Base-by-base conservation (phyloP, 805 yeast genomes). In the Candida peoriensis region DNA sequence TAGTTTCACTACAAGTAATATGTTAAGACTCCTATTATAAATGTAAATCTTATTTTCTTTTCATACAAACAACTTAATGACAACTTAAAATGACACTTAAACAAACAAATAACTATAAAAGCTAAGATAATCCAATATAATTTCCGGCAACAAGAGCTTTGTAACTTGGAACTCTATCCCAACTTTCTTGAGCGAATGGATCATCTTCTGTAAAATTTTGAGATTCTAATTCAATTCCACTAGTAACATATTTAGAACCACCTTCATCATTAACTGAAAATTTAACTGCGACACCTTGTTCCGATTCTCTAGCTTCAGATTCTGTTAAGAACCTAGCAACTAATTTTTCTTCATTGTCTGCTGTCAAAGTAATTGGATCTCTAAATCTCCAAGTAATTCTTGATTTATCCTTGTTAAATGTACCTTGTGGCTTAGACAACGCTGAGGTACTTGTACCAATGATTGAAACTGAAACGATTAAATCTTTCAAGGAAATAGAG, bases 361-460 rank as follows among this genome's bases (percentile, higher is more conserved):
- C 32, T 19, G 47, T 47, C 16, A 76, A 48, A 4, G 47, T 52
- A 9, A 72, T 48, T 10, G 70, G 65, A 30, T 63, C 66, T 38
- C 46, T 62, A 47, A 78, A 76, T 54, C 82, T 75, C 96, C 97
- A 89, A 1, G 93, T 81, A 38, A 93, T 80, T 60, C 97, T 75
- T 47, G 77, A 81, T 53, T 77, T 79, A 34, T 88, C 97, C 52
- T 76, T 81, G 60, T 81, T 86, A 68, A 88, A 90, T 1, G 94
- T 76, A 38, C 97, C 97, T 37, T 83, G 79, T 5, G 98, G 98
- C 55, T 84, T 86, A 4, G 95, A 82, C 42, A 88, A 78, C 1
- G 96, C 97, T 2, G 78, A 63, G 4, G 81, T 71, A 13, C 75
- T 70, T 9, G 83, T 80, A 24, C 80, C 82, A 13, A 69, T 64